Evolutionary conservation across 2,329 filamentous ascomycete genomes (phyloP).

Genomic region (Paracorniculantispora psalliotae): DNA sequence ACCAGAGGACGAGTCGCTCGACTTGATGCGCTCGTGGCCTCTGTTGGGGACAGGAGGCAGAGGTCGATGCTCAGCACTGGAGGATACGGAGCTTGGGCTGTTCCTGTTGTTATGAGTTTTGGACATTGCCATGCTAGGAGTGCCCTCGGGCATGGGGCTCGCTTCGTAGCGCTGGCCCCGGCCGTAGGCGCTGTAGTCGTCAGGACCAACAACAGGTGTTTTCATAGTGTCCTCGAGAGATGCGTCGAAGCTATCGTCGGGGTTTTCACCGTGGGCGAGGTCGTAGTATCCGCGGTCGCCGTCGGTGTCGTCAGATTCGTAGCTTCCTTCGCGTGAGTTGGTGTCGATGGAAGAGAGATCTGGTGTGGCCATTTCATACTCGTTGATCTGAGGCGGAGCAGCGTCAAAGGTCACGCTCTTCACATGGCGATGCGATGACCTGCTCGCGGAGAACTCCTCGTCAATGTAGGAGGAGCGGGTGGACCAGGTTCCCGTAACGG

Average conservation of each 20-base stretch:
- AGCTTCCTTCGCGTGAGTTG: conserved; percentile 88
- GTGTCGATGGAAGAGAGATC: conserved; percentile 90
- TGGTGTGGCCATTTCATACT: conserved; percentile 97
- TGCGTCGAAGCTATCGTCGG: conserved; percentile 90
- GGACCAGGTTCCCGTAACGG: conserved; percentile 63
- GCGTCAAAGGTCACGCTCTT: conserved; percentile 98
- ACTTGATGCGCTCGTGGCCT: conserved; percentile 31
- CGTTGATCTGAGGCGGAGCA: conserved; percentile 88
- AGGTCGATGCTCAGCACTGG: conserved; percentile 76
- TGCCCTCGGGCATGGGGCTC: conserved; percentile 60
- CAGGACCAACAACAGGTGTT: conserved; percentile 94
- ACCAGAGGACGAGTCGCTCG: conserved; percentile 51
- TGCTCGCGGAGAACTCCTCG: conserved; percentile 57
- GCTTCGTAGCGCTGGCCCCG: conserved; percentile 50
- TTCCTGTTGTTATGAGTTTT: conserved; percentile 48
- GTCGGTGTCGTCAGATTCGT: conserved; percentile 75
- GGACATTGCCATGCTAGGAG: conserved; percentile 35
- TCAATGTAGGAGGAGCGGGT: conserved; percentile 58
- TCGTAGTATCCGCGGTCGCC: conserved; percentile 64
- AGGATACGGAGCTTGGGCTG: conserved; percentile 68
- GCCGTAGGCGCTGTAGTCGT: conserved; percentile 68
- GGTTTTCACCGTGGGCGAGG: conserved; percentile 35
- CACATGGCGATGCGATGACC: conserved; percentile 71
- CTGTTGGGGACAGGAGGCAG: conserved; percentile 75
- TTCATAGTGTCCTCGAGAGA: conserved; percentile 94